Percentiles rank a stretch among this genome's conserved stretches.
These are phyloP conservation scores for Teunomyces kruisii DNA, from an alignment of 805 yeast species.

Conservation along the genomic window DNA sequence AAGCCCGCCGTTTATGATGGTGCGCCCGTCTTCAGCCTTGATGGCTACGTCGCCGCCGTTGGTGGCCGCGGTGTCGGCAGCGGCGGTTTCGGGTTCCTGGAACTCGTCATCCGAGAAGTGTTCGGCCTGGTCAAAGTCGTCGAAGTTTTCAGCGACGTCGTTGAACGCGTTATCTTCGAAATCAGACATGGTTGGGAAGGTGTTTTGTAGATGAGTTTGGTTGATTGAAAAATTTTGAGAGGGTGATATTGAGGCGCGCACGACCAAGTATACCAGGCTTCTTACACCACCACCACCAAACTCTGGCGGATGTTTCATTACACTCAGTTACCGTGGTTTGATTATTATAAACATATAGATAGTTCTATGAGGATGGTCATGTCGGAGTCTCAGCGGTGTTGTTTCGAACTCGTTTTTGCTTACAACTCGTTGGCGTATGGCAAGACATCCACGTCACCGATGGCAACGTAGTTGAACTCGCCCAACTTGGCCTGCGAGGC, in stretches of 20 bases:
- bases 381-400: neutral
- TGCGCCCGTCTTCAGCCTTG: conserved; percentile 68
- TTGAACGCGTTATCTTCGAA: conserved; percentile 54
- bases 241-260: neutral
- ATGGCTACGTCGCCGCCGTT: conserved; percentile 41
- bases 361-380: neutral
- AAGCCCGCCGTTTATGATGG: conserved; percentile 67
- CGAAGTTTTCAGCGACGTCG: conserved; percentile 67
- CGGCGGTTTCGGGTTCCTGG: conserved; percentile 30
- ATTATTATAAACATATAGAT: neutral
- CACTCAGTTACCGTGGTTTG: no score
- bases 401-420: neutral
- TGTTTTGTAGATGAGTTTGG: neutral
- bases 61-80: conserved; percentile 8
- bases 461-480: conserved; percentile 81
- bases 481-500: conserved; percentile 46
- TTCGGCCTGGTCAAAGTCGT: conserved; percentile 79
- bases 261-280: neutral
- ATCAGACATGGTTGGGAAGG: conserved; percentile 34
- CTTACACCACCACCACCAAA: no score
- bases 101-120: conserved; percentile 76
- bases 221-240: neutral
- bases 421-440: conserved; percentile 91
- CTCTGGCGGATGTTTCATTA: no score
- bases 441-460: conserved; percentile 82